These are phyloP conservation scores for Cercospora citrullina DNA, from an alignment of 2,329 filamentous ascomycete genomes.

Conservation along the genomic window DNA sequence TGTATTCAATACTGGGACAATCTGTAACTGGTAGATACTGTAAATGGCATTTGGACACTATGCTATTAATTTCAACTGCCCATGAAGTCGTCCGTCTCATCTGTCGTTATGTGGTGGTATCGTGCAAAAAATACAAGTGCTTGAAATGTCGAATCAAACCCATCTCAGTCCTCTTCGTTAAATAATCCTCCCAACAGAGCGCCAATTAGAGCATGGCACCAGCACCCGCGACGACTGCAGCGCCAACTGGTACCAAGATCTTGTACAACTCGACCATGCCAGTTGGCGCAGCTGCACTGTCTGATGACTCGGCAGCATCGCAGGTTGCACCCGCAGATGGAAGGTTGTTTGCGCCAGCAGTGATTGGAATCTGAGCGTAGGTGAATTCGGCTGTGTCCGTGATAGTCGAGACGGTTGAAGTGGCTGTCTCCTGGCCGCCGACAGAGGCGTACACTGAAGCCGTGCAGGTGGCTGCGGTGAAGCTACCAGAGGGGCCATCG, in stretches of 20 bases:
- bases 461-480: conserved; percentile 6
- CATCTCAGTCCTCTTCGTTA: background rate
- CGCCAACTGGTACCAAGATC: conserved; percentile 16
- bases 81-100: background rate
- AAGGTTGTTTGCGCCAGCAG: conserved; percentile 1
- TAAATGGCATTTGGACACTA: background rate
- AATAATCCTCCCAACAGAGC: background rate
- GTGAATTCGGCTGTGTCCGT: conserved; percentile 12
- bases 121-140: background rate
- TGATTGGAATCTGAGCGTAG: conserved; percentile 13
- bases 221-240: conserved; percentile 15
- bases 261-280: conserved; percentile 13
- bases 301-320: background rate
- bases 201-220: conserved; percentile 10
- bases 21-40: background rate
- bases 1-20: background rate
- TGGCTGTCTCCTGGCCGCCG: conserved; percentile 5
- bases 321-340: conserved; percentile 8
- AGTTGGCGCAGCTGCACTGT: conserved; percentile 10
- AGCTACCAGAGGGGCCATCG: conserved; percentile 8
- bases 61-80: background rate
- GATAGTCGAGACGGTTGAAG: conserved; percentile 4
- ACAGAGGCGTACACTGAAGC: conserved; percentile 8
- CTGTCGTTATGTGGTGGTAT: conserved; percentile 11
- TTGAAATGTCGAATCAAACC: background rate